phyloP scores from a whole-genome alignment of 768 basidiomycete genomes.

The Naematelia encephala region DNA sequence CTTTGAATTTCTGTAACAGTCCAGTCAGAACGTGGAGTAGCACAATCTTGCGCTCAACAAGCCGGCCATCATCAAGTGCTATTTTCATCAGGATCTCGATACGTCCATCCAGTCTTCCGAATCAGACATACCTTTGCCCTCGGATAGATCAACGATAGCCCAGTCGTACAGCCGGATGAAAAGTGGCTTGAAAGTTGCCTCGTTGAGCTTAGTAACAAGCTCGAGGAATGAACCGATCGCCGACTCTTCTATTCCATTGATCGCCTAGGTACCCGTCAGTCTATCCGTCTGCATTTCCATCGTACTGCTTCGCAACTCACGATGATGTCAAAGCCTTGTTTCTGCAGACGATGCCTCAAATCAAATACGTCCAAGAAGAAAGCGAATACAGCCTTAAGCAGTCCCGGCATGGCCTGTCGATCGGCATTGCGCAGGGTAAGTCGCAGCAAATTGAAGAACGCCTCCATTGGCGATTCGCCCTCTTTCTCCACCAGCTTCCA shows the following conservation, averaged over 20 bases:
- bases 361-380: slow-evolving; percentile 77
- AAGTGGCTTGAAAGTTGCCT: slow-evolving; percentile 81
- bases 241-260: slow-evolving; percentile 47
- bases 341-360: slow-evolving; percentile 51
- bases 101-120: background rate
- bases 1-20: slow-evolving; percentile 86
- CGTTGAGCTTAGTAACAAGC: slow-evolving; percentile 87
- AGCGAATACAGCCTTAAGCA: slow-evolving; percentile 67
- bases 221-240: slow-evolving; percentile 76
- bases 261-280: slow-evolving; percentile 16
- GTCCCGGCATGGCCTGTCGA: slow-evolving; percentile 63
- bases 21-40: slow-evolving; percentile 72
- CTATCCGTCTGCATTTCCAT: background rate
- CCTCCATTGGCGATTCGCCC: slow-evolving; percentile 38
- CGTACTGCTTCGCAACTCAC: slow-evolving; percentile 14
- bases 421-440: slow-evolving; percentile 64
- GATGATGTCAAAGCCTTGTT: slow-evolving; percentile 25
- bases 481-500: slow-evolving; percentile 47
- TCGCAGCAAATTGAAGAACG: slow-evolving; percentile 69
- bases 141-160: slow-evolving; percentile 64
- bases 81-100: background rate
- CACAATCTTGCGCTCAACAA: slow-evolving; percentile 59
- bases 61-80: slow-evolving; percentile 44
- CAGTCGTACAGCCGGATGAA: slow-evolving; percentile 92
- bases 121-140: slow-evolving; percentile 52